These are phyloP conservation scores for Penicillium digitatum DNA, from an alignment of 2,329 filamentous ascomycete genomes.

Conservation along the genomic window DNA sequence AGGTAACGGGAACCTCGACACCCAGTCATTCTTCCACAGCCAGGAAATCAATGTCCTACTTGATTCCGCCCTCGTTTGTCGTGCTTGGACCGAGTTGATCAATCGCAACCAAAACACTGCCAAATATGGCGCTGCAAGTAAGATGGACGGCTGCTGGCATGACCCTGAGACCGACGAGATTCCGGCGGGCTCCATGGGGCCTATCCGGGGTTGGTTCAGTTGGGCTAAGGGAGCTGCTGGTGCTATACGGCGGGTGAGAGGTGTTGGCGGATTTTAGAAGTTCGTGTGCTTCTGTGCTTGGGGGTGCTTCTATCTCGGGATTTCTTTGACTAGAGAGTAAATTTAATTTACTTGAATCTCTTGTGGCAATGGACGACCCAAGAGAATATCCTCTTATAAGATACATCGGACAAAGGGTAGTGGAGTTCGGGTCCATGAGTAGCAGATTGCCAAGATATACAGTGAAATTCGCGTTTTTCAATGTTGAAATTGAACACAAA, in stretches of 20 bases:
- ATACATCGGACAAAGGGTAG: not conserved
- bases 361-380: not conserved
- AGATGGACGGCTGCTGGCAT: constrained; percentile 61
- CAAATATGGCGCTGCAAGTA: constrained; percentile 52
- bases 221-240: constrained; percentile 58
- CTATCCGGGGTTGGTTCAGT: constrained; percentile 53
- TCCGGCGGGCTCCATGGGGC: constrained; percentile 50
- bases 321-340: not conserved
- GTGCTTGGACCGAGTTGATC: constrained; percentile 59
- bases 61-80: constrained; percentile 60
- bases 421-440: not conserved
- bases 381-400: not conserved
- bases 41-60: constrained; percentile 76
- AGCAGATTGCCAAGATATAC: not conserved
- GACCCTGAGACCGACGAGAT: constrained; percentile 48
- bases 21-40: constrained; percentile 72
- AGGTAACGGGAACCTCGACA: constrained; percentile 74
- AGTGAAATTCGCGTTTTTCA: too few species aligned
- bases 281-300: not conserved
- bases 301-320: not conserved
- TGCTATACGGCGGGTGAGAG: constrained; percentile 56
- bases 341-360: not conserved
- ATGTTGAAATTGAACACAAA: not conserved
- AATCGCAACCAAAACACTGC: constrained; percentile 65
- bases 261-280: constrained; percentile 52